Percentiles rank a stretch among this genome's conserved stretches.
phyloP scores from a whole-genome alignment of 108 stramenopile genomes.

The Pelagomonas calceolata region DNA sequence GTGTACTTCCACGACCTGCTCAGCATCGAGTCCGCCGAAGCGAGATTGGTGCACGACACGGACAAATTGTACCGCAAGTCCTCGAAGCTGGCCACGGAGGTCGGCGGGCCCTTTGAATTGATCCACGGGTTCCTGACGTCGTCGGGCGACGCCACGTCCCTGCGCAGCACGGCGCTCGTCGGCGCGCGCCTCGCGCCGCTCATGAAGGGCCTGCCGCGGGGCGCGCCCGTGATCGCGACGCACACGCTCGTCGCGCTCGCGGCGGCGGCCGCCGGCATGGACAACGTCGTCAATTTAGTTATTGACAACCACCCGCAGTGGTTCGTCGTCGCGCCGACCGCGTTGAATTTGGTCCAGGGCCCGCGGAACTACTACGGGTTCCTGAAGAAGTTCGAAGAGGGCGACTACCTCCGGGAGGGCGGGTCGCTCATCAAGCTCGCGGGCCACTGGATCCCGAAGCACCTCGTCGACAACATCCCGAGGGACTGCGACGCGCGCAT shows the following conservation, averaged over 20 bases:
- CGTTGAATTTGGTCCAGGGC: constrained; percentile 70
- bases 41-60: constrained; percentile 59
- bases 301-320: constrained; percentile 86
- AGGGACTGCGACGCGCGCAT: constrained; percentile 50
- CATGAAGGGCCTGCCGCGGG: constrained; percentile 56
- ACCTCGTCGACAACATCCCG: constrained; percentile 62
- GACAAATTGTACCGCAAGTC: constrained; percentile 67
- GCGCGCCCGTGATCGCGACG: constrained; percentile 70
- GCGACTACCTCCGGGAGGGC: constrained; percentile 7
- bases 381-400: constrained; percentile 44
- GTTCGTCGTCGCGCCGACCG: constrained; percentile 72
- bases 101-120: constrained; percentile 63
- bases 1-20: constrained; percentile 77
- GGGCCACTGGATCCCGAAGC: constrained; percentile 73
- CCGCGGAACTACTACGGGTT: constrained; percentile 74
- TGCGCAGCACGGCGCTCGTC: constrained; percentile 62
- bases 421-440: constrained; percentile 52
- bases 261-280: constrained; percentile 72
- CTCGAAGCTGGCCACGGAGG: constrained; percentile 62
- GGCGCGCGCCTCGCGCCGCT: constrained; percentile 66
- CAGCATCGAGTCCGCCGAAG: constrained; percentile 69
- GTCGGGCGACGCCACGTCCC: constrained; percentile 69
- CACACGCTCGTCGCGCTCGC: constrained; percentile 70
- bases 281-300: constrained; percentile 73
- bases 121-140: constrained; percentile 64